A percentile compares a stretch with the other conserved stretches of the same genome.
Evolutionary conservation across 306 rosid genomes (phyloP).

Genomic region (Adenanthera pavonina): DNA sequence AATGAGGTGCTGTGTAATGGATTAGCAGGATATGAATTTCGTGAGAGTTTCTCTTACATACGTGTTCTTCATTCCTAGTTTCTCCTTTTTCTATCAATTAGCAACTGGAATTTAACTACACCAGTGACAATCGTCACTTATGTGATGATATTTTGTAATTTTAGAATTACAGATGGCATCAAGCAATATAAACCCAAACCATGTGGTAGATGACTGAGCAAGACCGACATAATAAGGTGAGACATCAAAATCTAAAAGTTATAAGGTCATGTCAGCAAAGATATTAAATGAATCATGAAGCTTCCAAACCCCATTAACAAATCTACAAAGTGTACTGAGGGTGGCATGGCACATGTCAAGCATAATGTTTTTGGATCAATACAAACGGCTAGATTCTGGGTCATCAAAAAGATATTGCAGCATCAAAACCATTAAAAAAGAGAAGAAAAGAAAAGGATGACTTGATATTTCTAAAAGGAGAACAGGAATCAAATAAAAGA

Average conservation of each 20-base stretch:
- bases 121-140: neutral
- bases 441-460: neutral
- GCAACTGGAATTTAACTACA: neutral
- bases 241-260: neutral
- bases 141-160: neutral
- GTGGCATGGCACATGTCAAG: neutral
- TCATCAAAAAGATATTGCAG: neutral
- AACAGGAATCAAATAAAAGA: neutral
- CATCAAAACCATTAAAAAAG: neutral
- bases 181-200: neutral
- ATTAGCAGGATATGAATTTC: neutral
- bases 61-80: neutral
- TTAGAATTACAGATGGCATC: neutral
- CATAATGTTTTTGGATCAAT: neutral
- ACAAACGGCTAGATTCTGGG: neutral
- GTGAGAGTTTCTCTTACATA: neutral
- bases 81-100: neutral
- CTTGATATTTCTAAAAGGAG: neutral
- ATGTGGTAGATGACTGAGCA: neutral
- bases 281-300: neutral
- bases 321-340: neutral
- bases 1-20: neutral
- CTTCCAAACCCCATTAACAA: neutral
- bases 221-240: neutral
- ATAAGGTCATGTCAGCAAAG: neutral